Evolutionary conservation across 257 asterid species (phyloP).

Genomic region (Solanum appendiculatum): DNA sequence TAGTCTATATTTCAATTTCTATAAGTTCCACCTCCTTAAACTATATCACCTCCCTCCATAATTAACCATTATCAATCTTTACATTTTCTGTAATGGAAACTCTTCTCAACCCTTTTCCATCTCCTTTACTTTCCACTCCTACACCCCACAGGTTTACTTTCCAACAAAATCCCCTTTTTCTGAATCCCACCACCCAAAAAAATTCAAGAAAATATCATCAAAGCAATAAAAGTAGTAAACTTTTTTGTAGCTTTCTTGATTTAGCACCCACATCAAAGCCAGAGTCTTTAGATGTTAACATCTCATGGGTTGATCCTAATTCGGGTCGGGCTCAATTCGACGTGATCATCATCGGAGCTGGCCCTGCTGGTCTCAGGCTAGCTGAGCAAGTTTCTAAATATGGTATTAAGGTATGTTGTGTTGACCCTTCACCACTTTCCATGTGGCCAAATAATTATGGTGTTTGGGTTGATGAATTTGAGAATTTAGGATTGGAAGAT

Average conservation of each 20-base stretch:
- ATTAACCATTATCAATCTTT: not conserved
- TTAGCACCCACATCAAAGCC: slow-evolving; percentile 57
- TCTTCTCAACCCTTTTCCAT: slow-evolving; percentile 30
- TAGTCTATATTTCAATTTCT: not conserved
- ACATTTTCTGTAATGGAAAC: slow-evolving; percentile 35
- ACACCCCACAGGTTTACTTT: slow-evolving; percentile 6
- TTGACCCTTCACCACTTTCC: slow-evolving; percentile 88
- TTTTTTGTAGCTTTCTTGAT: slow-evolving; percentile 48
- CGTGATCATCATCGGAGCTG: slow-evolving; percentile 75
- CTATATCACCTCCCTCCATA: not conserved
- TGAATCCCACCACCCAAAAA: not conserved
- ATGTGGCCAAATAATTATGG: slow-evolving; percentile 93
- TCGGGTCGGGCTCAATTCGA: slow-evolving; percentile 49
- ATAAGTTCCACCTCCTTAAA: not conserved
- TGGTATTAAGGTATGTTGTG: slow-evolving; percentile 73
- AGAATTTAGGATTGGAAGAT: slow-evolving; percentile 51
- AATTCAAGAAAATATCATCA: slow-evolving; percentile 13
- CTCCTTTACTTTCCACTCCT: slow-evolving; percentile 21
- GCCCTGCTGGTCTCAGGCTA: slow-evolving; percentile 87
- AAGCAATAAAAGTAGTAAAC: slow-evolving; percentile 17
- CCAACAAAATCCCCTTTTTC: slow-evolving; percentile 11
- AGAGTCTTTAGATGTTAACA: slow-evolving; percentile 35
- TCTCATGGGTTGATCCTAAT: slow-evolving; percentile 44
- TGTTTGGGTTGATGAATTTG: slow-evolving; percentile 89
- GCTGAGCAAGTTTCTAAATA: slow-evolving; percentile 61